Evolutionary conservation across 257 asterid genomes (phyloP).

Genomic region (Solanum infundibuliforme): DNA sequence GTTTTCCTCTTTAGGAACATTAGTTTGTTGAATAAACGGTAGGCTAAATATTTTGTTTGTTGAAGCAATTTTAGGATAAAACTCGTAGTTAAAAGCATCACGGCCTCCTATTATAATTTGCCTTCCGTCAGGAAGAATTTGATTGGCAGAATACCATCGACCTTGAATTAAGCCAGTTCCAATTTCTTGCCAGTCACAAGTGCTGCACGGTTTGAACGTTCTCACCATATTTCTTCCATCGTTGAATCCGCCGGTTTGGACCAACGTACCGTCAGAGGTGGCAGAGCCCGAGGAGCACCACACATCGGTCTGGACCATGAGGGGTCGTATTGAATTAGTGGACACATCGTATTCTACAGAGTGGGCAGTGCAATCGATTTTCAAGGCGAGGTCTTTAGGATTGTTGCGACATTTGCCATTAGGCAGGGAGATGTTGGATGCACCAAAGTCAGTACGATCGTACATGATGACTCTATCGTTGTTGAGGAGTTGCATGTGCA

Average conservation of each 20-base stretch:
- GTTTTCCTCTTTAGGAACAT: slow-evolving; percentile 9
- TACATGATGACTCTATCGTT: slow-evolving; percentile 36
- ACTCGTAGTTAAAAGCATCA: slow-evolving; percentile 12
- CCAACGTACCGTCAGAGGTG: slow-evolving; percentile 19
- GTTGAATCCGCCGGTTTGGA: slow-evolving; percentile 40
- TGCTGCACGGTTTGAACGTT: neutral
- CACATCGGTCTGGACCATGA: slow-evolving; percentile 29
- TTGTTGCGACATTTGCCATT: slow-evolving; percentile 23
- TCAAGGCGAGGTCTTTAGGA: slow-evolving; percentile 6
- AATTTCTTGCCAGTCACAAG: slow-evolving; percentile 18
- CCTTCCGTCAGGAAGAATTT: slow-evolving; percentile 13
- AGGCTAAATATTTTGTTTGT: neutral
- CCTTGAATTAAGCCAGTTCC: neutral
- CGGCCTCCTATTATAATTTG: slow-evolving; percentile 13
- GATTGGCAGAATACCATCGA: slow-evolving; percentile 23
- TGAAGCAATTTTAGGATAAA: slow-evolving; percentile 1
- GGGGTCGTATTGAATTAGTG: slow-evolving; percentile 26
- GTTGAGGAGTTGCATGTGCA: slow-evolving; percentile 56
- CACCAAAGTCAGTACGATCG: slow-evolving; percentile 41
- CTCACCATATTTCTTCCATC: slow-evolving; percentile 10
- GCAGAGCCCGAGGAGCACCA: slow-evolving; percentile 51
- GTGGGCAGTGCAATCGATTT: slow-evolving; percentile 43
- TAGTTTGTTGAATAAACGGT: slow-evolving; percentile 9
- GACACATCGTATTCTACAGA: slow-evolving; percentile 40
- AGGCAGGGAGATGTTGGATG: slow-evolving; percentile 33